Conservation (phyloP, 345 rosid species). For the Bretschneidera sinensis region DNA sequence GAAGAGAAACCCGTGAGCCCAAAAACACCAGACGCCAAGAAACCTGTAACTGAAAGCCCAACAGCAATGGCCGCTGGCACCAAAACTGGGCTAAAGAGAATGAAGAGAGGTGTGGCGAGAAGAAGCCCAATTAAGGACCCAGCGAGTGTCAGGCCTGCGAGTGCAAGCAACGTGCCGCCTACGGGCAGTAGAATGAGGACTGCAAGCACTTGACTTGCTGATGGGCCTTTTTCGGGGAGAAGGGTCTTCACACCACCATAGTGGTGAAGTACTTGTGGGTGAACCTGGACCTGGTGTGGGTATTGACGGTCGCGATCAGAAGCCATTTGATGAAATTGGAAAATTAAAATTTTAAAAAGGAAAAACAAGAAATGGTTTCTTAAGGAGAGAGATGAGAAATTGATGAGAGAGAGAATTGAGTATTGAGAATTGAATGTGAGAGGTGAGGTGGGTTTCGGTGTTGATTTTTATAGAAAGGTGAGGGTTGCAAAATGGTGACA, state of each 20-base stretch:
- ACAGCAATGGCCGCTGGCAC: slow-evolving; percentile 61
- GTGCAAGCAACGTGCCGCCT: slow-evolving; percentile 55
- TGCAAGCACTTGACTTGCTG: slow-evolving; percentile 51
- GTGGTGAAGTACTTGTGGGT: slow-evolving; percentile 39
- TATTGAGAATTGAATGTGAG: not conserved
- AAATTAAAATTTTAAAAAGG: not conserved
- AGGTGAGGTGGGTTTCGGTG: not conserved
- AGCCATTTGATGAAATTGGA: slow-evolving; percentile 28
- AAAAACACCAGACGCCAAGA: slow-evolving; percentile 60
- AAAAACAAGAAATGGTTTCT: not conserved
- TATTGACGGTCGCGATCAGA: slow-evolving; percentile 51
- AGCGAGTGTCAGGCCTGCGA: slow-evolving; percentile 58
- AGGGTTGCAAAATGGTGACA: slow-evolving; percentile 22
- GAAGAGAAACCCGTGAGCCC: slow-evolving; percentile 71
- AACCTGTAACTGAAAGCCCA: slow-evolving; percentile 53
- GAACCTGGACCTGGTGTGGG: slow-evolving; percentile 59
- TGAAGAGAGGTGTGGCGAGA: slow-evolving; percentile 53
- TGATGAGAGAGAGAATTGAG: not conserved
- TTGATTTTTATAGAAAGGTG: slow-evolving; percentile 20
- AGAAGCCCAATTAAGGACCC: slow-evolving; percentile 62
- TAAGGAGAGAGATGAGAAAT: too few relatives aligned
- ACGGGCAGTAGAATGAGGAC: slow-evolving; percentile 47
- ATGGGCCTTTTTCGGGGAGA: slow-evolving; percentile 37
- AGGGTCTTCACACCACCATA: slow-evolving; percentile 30
- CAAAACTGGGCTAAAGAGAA: slow-evolving; percentile 74